Evolutionary conservation across 768 basidiomycete genomes (phyloP).

Genomic region (Lentinula detonsa): DNA sequence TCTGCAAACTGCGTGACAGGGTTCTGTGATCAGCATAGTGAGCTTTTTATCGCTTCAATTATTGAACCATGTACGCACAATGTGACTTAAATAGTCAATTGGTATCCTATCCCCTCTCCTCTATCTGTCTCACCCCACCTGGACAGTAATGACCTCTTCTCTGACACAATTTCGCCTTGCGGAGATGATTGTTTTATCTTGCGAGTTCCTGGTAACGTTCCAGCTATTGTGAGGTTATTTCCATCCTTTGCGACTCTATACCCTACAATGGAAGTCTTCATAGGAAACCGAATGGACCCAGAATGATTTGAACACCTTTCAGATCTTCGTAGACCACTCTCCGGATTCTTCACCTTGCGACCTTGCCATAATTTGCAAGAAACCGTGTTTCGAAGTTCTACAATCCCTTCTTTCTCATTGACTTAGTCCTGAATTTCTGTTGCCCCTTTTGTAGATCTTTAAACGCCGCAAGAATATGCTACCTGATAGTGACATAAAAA

Average conservation of each 20-base stretch:
- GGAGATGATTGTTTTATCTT: slow-evolving; percentile 21
- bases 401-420: background rate
- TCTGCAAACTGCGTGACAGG: background rate
- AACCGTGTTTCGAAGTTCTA: slow-evolving; percentile 56
- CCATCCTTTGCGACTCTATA: background rate
- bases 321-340: slow-evolving; percentile 31
- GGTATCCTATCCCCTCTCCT: slow-evolving; percentile 1
- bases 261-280: slow-evolving; percentile 6
- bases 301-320: slow-evolving; percentile 32
- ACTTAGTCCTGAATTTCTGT: background rate
- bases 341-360: slow-evolving; percentile 48
- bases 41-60: background rate
- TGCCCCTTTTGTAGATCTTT: slow-evolving; percentile 16
- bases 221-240: background rate
- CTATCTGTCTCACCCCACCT: background rate
- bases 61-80: background rate
- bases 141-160: background rate
- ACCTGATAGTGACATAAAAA: slow-evolving; percentile 9
- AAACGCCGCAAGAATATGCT: slow-evolving; percentile 17
- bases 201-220: background rate
- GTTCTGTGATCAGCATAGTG: slow-evolving; percentile 1
- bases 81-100: background rate
- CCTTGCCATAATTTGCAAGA: slow-evolving; percentile 46
- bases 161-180: slow-evolving; percentile 14
- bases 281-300: slow-evolving; percentile 27